phyloP scores from a whole-genome alignment of 257 asterid genomes.

The Coffea eugenioides region DNA sequence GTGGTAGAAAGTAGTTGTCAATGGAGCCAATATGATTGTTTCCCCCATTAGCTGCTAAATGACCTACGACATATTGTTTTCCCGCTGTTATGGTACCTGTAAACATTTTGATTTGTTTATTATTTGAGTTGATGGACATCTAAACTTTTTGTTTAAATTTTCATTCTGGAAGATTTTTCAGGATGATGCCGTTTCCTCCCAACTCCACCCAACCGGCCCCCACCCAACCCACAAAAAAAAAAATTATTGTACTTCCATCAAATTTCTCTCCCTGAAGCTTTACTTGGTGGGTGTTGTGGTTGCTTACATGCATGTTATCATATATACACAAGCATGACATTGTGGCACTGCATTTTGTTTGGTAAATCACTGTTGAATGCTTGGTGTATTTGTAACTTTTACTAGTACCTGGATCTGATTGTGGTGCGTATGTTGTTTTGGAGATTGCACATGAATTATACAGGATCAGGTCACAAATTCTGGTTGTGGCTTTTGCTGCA shows the following conservation, averaged over 20 bases:
- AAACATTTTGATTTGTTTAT: not conserved
- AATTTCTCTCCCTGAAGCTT: too few relatives aligned
- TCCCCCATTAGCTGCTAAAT: not conserved
- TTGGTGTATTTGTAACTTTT: not conserved
- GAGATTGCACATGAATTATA: not conserved
- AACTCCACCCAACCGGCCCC: not conserved
- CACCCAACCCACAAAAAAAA: too few relatives aligned
- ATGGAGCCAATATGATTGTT: not conserved
- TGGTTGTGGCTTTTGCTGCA: not conserved
- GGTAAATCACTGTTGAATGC: too few relatives aligned
- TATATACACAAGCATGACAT: not conserved
- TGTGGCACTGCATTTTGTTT: too few relatives aligned
- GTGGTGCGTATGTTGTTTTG: not conserved
- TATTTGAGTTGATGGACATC: not conserved
- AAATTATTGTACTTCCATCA: too few relatives aligned
- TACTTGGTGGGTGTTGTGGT: too few relatives aligned
- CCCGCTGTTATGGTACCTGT: not conserved
- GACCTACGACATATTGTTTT: not conserved
- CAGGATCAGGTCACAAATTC: not conserved
- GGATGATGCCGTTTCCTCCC: not conserved
- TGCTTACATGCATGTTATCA: not conserved
- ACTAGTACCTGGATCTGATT: not conserved
- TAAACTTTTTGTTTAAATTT: too few relatives aligned
- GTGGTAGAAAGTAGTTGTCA: too few relatives aligned
- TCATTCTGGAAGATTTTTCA: not conserved